Percentiles rank a stretch among this genome's conserved stretches.
Conservation (phyloP, 495 filamentous ascomycete genomes). For the Amniculicola lignicola region DNA sequence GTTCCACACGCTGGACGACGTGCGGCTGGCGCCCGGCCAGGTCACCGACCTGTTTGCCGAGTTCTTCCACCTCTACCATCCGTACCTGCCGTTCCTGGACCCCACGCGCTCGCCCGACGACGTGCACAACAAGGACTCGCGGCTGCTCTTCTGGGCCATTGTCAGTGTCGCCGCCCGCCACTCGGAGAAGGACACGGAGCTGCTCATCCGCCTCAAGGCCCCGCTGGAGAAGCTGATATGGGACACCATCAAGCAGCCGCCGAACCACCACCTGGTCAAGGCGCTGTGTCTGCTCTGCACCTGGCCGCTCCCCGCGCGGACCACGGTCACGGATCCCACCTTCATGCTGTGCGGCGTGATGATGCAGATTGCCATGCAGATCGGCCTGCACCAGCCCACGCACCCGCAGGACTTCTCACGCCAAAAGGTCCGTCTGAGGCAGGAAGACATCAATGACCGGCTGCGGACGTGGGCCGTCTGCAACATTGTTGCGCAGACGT, state of each 20-base stretch:
- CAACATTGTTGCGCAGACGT: slow-evolving; percentile 87
- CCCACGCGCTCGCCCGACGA: slow-evolving; percentile 62
- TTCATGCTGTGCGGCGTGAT: slow-evolving; percentile 87
- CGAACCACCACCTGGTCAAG: slow-evolving; percentile 87
- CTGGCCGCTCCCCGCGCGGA: slow-evolving; percentile 86
- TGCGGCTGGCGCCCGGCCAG: slow-evolving; percentile 68
- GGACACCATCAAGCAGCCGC: slow-evolving; percentile 78
- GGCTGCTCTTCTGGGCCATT: slow-evolving; percentile 83
- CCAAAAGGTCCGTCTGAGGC: slow-evolving; percentile 74
- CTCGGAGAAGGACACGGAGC: slow-evolving; percentile 59
- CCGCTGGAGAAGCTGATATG: slow-evolving; percentile 75
- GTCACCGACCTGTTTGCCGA: slow-evolving; percentile 73
- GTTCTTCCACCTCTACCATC: slow-evolving; percentile 77
- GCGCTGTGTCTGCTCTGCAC: slow-evolving; percentile 84
- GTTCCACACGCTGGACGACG: slow-evolving; percentile 59
- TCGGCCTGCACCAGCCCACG: slow-evolving; percentile 83
- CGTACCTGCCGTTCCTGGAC: slow-evolving; percentile 79
- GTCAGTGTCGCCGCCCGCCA: slow-evolving; percentile 77
- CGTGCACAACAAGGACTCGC: slow-evolving; percentile 68
- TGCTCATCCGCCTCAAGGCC: slow-evolving; percentile 66
- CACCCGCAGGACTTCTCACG: slow-evolving; percentile 89
- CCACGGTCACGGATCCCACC: slow-evolving; percentile 80
- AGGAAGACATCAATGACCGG: slow-evolving; percentile 80
- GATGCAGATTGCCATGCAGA: slow-evolving; percentile 89
- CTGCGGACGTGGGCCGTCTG: slow-evolving; percentile 88